These are phyloP conservation scores for Jacaranda copaia DNA, from an alignment of 257 asterid genomes.

Conservation along the genomic window DNA sequence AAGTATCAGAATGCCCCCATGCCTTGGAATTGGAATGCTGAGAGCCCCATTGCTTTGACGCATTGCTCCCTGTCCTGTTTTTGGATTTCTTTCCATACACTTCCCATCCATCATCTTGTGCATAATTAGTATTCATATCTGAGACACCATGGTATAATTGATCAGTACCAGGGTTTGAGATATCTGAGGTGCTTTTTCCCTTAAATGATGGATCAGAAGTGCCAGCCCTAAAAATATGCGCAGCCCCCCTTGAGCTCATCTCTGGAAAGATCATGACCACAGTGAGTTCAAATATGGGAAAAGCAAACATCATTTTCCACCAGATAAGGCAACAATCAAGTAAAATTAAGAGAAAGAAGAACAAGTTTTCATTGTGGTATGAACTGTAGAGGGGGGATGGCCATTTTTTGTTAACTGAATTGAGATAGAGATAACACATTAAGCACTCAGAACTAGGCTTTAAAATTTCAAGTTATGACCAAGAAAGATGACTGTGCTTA, in stretches of 20 bases:
- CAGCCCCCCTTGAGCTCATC: conserved; percentile 56
- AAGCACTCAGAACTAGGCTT: not conserved
- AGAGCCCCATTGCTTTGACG: conserved; percentile 48
- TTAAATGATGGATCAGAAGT: conserved; percentile 35
- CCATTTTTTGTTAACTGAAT: not conserved
- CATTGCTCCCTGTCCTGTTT: conserved; percentile 47
- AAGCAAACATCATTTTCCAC: not conserved
- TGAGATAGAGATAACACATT: not conserved
- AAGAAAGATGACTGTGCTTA: not conserved
- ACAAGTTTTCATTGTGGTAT: not conserved
- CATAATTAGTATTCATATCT: conserved; percentile 43
- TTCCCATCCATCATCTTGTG: conserved; percentile 76
- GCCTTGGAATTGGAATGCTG: conserved; percentile 57
- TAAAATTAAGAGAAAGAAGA: not conserved
- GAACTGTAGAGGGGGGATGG: not conserved
- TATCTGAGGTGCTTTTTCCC: conserved; percentile 41
- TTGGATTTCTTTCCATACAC: conserved; percentile 60
- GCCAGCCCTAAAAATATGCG: conserved; percentile 32
- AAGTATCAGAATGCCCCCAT: conserved; percentile 61
- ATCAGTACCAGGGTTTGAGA: conserved; percentile 38
- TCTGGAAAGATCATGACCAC: conserved; percentile 36
- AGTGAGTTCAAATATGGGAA: conserved; percentile 10
- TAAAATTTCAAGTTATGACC: not conserved
- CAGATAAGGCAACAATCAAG: not conserved
- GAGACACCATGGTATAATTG: conserved; percentile 51